phyloP scores from a whole-genome alignment of 2,329 filamentous ascomycete genomes.

The Claviceps monticola region DNA sequence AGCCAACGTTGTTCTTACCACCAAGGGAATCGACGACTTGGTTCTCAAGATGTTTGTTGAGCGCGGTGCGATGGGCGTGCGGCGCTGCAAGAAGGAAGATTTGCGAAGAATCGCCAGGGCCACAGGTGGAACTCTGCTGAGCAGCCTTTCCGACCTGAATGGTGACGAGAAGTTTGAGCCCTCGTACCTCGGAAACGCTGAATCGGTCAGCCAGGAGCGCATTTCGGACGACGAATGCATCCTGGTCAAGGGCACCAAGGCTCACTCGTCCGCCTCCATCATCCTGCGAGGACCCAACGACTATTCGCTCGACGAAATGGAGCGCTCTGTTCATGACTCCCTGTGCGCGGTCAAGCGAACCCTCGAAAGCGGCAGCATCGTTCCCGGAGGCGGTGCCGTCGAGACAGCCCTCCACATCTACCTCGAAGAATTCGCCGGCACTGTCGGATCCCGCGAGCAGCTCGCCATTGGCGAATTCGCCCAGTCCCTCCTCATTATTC shows the following conservation, averaged over 20 bases:
- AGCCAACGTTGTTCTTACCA: conserved; percentile 90
- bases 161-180: conserved; percentile 94
- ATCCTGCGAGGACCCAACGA: conserved; percentile 94
- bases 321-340: conserved; percentile 94
- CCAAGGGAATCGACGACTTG: conserved; percentile 96
- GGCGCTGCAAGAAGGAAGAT: conserved; percentile 98
- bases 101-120: conserved; percentile 89
- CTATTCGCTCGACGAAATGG: conserved; percentile 96
- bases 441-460: conserved; percentile 92
- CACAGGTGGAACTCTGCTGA: conserved; percentile 84
- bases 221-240: conserved; percentile 99
- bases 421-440: conserved; percentile 95
- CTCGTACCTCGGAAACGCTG: conserved; percentile 76
- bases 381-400: conserved; percentile 89
- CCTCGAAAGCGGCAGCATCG: conserved; percentile 89
- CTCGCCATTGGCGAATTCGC: conserved; percentile 96
- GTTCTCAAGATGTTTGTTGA: conserved; percentile 91
- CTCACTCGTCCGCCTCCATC: conserved; percentile 85
- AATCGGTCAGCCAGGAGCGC: conserved; percentile 94
- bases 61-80: conserved; percentile 86
- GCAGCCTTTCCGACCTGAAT: conserved; percentile 89
- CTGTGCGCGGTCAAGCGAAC: conserved; percentile 95
- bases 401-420: conserved; percentile 99
- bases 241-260: conserved; percentile 87
- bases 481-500: conserved; percentile 82